Evolutionary conservation across 352 stramenopile species (phyloP), one percentile per base, ranked within the genome.

Genomic region (Phytophthora pini): DNA sequence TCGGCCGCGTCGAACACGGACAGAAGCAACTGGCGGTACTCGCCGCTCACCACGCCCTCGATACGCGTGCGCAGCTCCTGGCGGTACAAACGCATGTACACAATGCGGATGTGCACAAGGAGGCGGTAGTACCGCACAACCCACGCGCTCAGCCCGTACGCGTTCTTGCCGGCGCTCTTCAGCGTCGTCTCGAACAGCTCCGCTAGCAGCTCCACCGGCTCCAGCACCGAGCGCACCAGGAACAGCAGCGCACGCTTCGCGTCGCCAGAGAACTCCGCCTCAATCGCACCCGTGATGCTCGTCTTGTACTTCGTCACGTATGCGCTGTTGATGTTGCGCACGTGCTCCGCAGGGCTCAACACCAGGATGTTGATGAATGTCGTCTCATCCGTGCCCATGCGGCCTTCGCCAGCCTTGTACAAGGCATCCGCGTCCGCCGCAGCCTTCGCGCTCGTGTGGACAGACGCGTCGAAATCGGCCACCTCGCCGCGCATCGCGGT

Each of bases 61-160:
- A 92, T 90, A 66, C 80, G 80, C 44, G 84, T 77, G 48, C 82
- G 77, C 24, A 93, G 74, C 48, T 89, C 36, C 17, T 80, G 82
- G 41, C 66, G 64, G 36, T 41, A 41, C 40, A 83, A 65, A 50
- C 84, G 68, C 62, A 75, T 74, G 76, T 92, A 92, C 44, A 51
- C 41, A 22, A 67, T 54, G 22, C 51, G 51, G 50, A 84, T 70
- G 17, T 20, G 17, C 17, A 20, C 17, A 20, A 20, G 17, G 17
- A 20, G 17, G 17, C 17, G 17, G 17, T 20, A 20, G 17, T 20
- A 20, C 17, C 17, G 17, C 17, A 20, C 17, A 20, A 20, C 17
- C 17, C 17, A 20, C 17, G 17, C 17, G 17, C 17, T 20, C 17
- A 20, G 17, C 17, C 17, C 17, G 17, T 20, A 20, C 22, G 40